A percentile compares a stretch with the other conserved stretches of the same genome.
Evolutionary conservation across 495 filamentous ascomycete genomes (phyloP).

Genomic region (Penicillium atrosanguineum): DNA sequence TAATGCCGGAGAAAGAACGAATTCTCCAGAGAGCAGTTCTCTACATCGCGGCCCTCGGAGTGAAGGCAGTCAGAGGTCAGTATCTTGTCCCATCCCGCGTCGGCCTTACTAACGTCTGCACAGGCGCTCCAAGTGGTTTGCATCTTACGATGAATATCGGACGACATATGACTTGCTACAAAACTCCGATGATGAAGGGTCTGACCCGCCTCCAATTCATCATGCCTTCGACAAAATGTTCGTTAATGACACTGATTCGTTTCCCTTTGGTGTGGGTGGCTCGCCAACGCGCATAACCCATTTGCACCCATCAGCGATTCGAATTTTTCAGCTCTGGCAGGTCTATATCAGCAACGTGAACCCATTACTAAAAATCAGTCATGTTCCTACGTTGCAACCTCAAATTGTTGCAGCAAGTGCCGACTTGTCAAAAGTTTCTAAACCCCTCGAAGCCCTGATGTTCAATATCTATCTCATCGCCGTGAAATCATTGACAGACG

Average conservation of each 20-base stretch:
- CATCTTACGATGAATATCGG: slow-evolving; percentile 20
- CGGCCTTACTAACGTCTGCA: background rate
- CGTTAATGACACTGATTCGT: slow-evolving; percentile 47
- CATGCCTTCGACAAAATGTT: slow-evolving; percentile 55
- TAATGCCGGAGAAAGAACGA: background rate
- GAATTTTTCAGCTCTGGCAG: slow-evolving; percentile 44
- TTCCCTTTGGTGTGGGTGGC: slow-evolving; percentile 57
- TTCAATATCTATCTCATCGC: slow-evolving; percentile 73
- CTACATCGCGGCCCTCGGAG: background rate
- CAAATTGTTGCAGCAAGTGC: slow-evolving; percentile 26
- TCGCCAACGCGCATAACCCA: slow-evolving; percentile 43
- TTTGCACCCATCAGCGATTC: slow-evolving; percentile 19
- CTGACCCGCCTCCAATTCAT: slow-evolving; percentile 51
- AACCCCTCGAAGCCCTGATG: slow-evolving; percentile 59
- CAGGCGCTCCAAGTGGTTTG: slow-evolving; percentile 12
- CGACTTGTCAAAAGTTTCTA: slow-evolving; percentile 33
- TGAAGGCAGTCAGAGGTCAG: background rate
- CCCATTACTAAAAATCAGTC: slow-evolving; percentile 48
- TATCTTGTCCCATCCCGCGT: background rate
- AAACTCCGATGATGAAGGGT: slow-evolving; percentile 62
- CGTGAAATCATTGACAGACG: slow-evolving; percentile 54
- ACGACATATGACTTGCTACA: slow-evolving; percentile 27
- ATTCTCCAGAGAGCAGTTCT: background rate
- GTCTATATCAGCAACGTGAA: slow-evolving; percentile 46
- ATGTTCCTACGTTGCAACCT: slow-evolving; percentile 44